A percentile compares a stretch with the other conserved stretches of the same genome.
These are phyloP conservation scores for Hypoxylon perforatum DNA, from an alignment of 495 filamentous ascomycete species.

Conservation along the genomic window DNA sequence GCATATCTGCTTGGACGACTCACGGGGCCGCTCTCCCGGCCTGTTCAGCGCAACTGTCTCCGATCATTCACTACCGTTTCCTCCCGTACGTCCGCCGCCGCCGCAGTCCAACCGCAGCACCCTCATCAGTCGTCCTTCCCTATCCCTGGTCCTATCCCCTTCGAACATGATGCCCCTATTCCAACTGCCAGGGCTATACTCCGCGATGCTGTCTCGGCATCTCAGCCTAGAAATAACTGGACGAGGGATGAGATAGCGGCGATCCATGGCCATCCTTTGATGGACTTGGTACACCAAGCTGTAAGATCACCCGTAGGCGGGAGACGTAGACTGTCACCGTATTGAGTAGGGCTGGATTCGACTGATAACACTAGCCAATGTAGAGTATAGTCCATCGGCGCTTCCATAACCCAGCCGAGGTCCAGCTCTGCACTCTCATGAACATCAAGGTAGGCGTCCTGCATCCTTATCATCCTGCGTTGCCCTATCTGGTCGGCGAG, in stretches of 20 bases:
- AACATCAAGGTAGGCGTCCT: slow-evolving; percentile 73
- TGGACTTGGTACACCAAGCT: slow-evolving; percentile 78
- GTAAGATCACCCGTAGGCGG: slow-evolving; percentile 56
- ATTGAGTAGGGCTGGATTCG: neutral
- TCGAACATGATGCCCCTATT: slow-evolving; percentile 12
- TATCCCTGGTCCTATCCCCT: slow-evolving; percentile 22
- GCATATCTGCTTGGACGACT: slow-evolving; percentile 31
- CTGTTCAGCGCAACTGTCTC: slow-evolving; percentile 17
- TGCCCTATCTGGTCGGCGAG: no score
- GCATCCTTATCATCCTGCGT: no score
- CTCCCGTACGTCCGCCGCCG: slow-evolving; percentile 27
- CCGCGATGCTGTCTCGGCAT: slow-evolving; percentile 64
- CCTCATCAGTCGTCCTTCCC: slow-evolving; percentile 22
- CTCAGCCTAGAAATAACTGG: slow-evolving; percentile 74
- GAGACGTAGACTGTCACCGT: neutral
- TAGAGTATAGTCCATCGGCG: slow-evolving; percentile 79
- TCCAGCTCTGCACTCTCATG: slow-evolving; percentile 92
- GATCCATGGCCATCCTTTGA: slow-evolving; percentile 81
- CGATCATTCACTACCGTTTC: slow-evolving; percentile 27
- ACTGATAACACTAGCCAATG: slow-evolving; percentile 33
- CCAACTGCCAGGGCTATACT: slow-evolving; percentile 30
- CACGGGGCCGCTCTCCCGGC: slow-evolving; percentile 24
- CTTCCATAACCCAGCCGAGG: slow-evolving; percentile 80
- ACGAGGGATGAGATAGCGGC: slow-evolving; percentile 78
- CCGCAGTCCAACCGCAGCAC: slow-evolving; percentile 24